phyloP scores from a whole-genome alignment of 331 rosid species.

The Cydonia oblonga region DNA sequence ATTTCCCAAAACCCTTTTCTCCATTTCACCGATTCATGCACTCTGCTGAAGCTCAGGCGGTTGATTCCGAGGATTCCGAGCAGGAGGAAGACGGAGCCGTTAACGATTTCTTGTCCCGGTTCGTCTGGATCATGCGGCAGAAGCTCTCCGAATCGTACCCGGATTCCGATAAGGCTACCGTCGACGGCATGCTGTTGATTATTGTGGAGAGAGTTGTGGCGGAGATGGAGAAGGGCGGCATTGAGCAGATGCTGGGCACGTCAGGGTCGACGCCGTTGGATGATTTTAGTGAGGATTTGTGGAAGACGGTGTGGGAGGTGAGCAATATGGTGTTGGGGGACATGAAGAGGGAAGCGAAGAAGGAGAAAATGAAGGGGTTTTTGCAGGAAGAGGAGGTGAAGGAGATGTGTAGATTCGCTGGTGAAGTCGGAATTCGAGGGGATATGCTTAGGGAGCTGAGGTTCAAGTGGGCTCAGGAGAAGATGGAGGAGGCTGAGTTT shows the following conservation, averaged over 20 bases:
- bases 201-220: conserved; percentile 31
- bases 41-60: too few species aligned
- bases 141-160: too few species aligned
- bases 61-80: too few species aligned
- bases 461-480: conserved; percentile 88
- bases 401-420: conserved; percentile 84
- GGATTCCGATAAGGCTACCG: too few species aligned
- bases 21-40: too few species aligned
- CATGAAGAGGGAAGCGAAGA: conserved; percentile 62
- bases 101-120: too few species aligned
- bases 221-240: conserved; percentile 50
- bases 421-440: conserved; percentile 76
- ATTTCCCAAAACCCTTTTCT: too few species aligned
- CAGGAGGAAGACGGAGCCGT: too few species aligned
- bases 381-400: conserved; percentile 71
- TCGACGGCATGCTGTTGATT: neutral
- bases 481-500: conserved; percentile 87
- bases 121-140: too few species aligned
- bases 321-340: conserved; percentile 66
- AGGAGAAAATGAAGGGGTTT: conserved; percentile 72
- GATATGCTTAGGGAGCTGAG: conserved; percentile 76
- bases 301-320: conserved; percentile 90
- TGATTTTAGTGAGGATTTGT: conserved; percentile 77
- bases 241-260: conserved; percentile 18
- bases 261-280: neutral